phyloP scores from a whole-genome alignment of 2,329 filamentous ascomycete species.

The Nothomitra cinnamomea region DNA sequence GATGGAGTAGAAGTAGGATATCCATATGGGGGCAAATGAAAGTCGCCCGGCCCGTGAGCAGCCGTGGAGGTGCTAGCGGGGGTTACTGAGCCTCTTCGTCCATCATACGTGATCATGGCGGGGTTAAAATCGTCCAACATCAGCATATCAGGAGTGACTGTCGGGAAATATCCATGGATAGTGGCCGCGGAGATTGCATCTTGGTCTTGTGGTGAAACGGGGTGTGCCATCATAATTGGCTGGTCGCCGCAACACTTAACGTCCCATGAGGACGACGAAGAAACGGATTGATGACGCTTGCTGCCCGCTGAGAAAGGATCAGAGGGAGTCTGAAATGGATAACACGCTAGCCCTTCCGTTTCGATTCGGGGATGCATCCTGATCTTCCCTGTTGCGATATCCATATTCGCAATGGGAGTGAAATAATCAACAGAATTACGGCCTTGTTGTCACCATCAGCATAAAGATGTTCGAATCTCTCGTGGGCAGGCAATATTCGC shows the following conservation, averaged over 20 bases:
- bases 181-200: background rate
- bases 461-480: too few species aligned
- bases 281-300: too few species aligned
- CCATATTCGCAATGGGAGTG: background rate
- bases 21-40: background rate
- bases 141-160: slow-evolving; percentile 3
- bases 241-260: too few species aligned
- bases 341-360: background rate
- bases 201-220: background rate
- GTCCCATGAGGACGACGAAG: too few species aligned
- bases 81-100: background rate
- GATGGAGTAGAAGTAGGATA: background rate
- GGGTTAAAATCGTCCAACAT: background rate
- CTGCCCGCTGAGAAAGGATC: background rate
- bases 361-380: background rate
- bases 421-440: background rate
- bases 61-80: background rate
- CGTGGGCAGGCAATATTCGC: too few species aligned
- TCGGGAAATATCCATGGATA: background rate
- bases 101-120: background rate
- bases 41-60: background rate
- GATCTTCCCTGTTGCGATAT: background rate
- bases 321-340: background rate
- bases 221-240: too few species aligned
- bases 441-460: background rate